A percentile compares a stretch with the other conserved stretches of the same genome.
phyloP scores from a whole-genome alignment of 2,329 filamentous ascomycete species.

The Xylaria sp. region DNA sequence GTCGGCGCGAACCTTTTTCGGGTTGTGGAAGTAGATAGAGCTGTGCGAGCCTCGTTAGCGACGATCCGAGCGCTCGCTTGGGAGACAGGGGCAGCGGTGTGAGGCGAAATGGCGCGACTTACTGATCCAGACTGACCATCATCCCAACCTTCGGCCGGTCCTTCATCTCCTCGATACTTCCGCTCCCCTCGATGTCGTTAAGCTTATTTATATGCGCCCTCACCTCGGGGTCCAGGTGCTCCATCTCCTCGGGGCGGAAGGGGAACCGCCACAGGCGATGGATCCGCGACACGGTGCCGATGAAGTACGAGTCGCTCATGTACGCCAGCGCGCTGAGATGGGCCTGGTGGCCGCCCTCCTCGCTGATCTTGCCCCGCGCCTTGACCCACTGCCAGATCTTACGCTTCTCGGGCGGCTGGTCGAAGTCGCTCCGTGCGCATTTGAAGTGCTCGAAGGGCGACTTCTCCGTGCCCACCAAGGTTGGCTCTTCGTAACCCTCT shows the following conservation, averaged over 20 bases:
- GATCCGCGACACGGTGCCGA: conserved; percentile 82
- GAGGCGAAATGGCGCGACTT: conserved; percentile 21
- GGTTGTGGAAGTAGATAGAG: conserved; percentile 71
- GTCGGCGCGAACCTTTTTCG: conserved; percentile 61
- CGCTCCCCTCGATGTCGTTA: conserved; percentile 51
- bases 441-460: conserved; percentile 54
- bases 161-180: conserved; percentile 56
- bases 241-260: conserved; percentile 58
- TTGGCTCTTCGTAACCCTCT: conserved; percentile 52
- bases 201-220: conserved; percentile 46
- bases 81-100: not conserved
- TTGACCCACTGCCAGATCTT: conserved; percentile 76
- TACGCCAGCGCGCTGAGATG: conserved; percentile 91
- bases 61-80: not conserved
- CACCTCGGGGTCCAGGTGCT: conserved; percentile 52
- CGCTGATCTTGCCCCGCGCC: conserved; percentile 74
- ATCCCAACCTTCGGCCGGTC: conserved; percentile 71
- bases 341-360: conserved; percentile 74
- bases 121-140: conserved; percentile 82
- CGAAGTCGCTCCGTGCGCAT: conserved; percentile 36
- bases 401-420: conserved; percentile 63
- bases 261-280: conserved; percentile 81
- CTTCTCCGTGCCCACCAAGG: conserved; percentile 49
- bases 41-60: conserved; percentile 17
- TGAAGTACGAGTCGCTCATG: conserved; percentile 91